Percentiles rank a stretch among this genome's conserved stretches.
Conservation (phyloP, 768 basidiomycete genomes). For the Tulasnella calospora region DNA sequence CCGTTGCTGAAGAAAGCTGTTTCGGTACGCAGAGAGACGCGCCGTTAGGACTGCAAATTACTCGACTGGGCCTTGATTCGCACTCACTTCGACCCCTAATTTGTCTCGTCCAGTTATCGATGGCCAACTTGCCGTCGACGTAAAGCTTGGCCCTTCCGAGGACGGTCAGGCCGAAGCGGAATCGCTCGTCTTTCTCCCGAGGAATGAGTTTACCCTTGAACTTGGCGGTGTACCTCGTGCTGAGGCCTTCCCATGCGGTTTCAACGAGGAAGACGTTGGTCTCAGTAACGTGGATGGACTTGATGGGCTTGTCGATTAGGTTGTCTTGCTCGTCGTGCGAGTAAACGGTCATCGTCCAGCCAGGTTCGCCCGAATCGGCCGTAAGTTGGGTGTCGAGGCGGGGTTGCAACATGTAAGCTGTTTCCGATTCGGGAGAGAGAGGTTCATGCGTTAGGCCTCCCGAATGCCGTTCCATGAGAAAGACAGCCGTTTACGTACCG, state of each 20-base stretch:
- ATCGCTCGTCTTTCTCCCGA: conserved; percentile 33
- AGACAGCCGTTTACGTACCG: conserved; percentile 38
- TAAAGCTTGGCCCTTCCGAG: conserved; percentile 53
- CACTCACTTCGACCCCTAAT: conserved; percentile 52
- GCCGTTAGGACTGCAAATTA: too few relatives aligned
- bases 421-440: not conserved
- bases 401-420: conserved; percentile 65
- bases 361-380: conserved; percentile 50
- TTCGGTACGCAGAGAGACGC: conserved; percentile 38
- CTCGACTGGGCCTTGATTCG: too few relatives aligned
- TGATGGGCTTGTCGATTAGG: conserved; percentile 42
- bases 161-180: conserved; percentile 37
- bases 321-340: conserved; percentile 50
- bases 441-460: too few relatives aligned
- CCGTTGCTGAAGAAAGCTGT: conserved; percentile 67
- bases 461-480: too few relatives aligned
- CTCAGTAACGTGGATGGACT: conserved; percentile 47
- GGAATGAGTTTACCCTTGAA: conserved; percentile 51
- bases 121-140: conserved; percentile 40
- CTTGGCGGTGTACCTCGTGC: conserved; percentile 55
- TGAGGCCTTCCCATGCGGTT: conserved; percentile 47
- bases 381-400: conserved; percentile 55
- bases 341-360: conserved; percentile 63
- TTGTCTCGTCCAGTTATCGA: conserved; percentile 80
- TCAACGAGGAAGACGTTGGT: conserved; percentile 54